Base-by-base conservation (phyloP, 306 rosid species). In the Amphicarpaea edgeworthii region DNA sequence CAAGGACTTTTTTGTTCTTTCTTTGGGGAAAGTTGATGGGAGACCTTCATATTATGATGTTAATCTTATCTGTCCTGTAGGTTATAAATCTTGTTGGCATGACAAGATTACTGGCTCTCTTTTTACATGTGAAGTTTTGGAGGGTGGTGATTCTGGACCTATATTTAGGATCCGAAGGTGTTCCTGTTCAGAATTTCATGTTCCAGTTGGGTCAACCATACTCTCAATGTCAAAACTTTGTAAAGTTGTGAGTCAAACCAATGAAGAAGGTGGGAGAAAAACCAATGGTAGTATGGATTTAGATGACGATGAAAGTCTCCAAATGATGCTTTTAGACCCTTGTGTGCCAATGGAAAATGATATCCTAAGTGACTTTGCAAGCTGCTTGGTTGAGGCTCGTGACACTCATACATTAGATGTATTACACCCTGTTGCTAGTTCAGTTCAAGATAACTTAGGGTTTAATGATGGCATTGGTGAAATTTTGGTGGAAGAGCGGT, bases 81-180 rank as follows among this genome's bases (percentile, higher is more conserved):
- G 99, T 75, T 92, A 83, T 79, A 89, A 72, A 86, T 90, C 96
- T 62, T 89, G 91, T 78, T 96, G 98, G 99, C 99, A 96, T 78
- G 99, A 96, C 84, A 89, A 65, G 77, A 79, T 93, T 78, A 92
- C 99, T 42, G 93, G 97, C 46, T 96, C 99, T 68, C 80, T 92
- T 70, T 96, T 92, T 77, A 79, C 86, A 49, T 87, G 83, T 79
- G 96, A 96, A 83, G 87, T 96, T 79, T 79, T 86, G 73, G 93
- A 93, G 62, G 99, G 98, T 51, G 98, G 97, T 75, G 94, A 89
- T 79, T 82, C 89, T 86, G 99, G 99, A 51, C 99, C 99, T 75
- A 47, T 83, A 77, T 96, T 92, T 81, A 93, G 78, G 85, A 83
- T 96, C 79, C 87, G 75, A 75, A 87, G 99, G 85, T 70, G 85